Base-by-base conservation (phyloP, 306 rosid species). In the Dalbergia oliveri region DNA sequence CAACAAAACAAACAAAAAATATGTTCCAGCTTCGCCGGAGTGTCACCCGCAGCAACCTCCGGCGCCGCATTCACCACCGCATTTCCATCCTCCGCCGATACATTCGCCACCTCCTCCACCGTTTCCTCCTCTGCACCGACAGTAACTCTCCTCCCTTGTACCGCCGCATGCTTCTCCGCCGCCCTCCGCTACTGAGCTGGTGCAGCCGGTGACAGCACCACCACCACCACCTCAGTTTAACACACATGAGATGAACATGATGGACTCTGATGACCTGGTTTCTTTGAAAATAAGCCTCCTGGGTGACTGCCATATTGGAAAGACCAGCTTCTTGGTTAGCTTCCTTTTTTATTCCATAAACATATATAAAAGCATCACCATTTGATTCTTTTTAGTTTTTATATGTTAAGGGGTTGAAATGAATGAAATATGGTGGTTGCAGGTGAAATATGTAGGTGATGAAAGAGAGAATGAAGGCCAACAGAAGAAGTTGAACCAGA, bases 191-290 rank as follows among this genome's bases (percentile, higher is more conserved):
- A 43, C 0, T 0, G 73, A 47, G 44, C 4, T 49, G 9, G 80
- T 13, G 66, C 64, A 43, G 56, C 26, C 60, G 11, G 60, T 59
- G 5, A 4, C 81, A n/a, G n/a, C n/a, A 16, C 23, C 61, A 4
- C 63, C 83, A 13, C 15, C 72, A 41, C n/a, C 54, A 9, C 4
- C 72, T 14, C 4, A 35, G 68, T 44, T 49, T 65, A 78, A 69
- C 31, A 65, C 66, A 69, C 75, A 63, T 44, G 87, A 78, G 35
- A 54, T 54, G 50, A 33, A 78, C 43, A 54, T 54, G 50, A 33
- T 43, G 64, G 92, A 90, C 60, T 81, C 82, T n/a, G 92, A 91
- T n/a, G 92, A 91, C 83, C 77, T 91, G 78, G 94, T 91, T 60
- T 57, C 91, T 16, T 71, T 91, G 79, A 91, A 91, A 89, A 89